Evolutionary conservation across 441 rosid genomes (phyloP).

Genomic region (Cnidoscolus chayamansa): DNA sequence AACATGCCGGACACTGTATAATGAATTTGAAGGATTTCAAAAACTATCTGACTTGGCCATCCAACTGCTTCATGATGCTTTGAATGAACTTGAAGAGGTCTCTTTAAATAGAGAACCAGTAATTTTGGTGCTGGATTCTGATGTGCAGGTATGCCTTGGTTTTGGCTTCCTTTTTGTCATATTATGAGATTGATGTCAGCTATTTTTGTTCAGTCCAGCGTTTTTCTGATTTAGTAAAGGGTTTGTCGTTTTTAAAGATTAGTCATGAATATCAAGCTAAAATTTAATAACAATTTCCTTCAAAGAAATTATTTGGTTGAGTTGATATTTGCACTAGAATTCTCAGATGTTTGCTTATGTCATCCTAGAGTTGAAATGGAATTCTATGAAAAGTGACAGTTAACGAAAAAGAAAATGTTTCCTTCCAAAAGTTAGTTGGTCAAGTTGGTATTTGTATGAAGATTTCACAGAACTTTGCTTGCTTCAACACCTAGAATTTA

Average conservation of each 20-base stretch:
- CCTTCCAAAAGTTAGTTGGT: not conserved
- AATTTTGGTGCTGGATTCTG: conserved; percentile 70
- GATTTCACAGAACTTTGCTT: not conserved
- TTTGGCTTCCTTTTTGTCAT: not conserved
- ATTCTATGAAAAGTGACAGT: not conserved
- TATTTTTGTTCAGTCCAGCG: not conserved
- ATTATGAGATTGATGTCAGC: not conserved
- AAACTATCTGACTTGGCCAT: conserved; percentile 44
- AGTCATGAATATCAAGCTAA: not conserved
- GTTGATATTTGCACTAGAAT: not conserved
- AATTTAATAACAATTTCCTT: not conserved
- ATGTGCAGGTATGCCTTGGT: conserved; percentile 66
- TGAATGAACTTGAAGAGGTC: conserved; percentile 50
- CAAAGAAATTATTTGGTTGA: not conserved
- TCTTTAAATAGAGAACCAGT: conserved; percentile 54
- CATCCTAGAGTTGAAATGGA: not conserved
- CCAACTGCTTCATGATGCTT: conserved; percentile 60
- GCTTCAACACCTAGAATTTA: not conserved
- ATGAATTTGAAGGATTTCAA: conserved; percentile 29
- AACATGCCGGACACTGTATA: conserved; percentile 31
- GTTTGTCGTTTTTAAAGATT: not conserved
- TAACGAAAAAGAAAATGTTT: not conserved
- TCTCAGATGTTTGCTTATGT: not conserved
- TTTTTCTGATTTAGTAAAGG: not conserved
- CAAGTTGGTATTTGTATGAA: not conserved